Evolutionary conservation across 495 filamentous ascomycete genomes (phyloP).

Genomic region (Aspergillus olivimuriae): DNA sequence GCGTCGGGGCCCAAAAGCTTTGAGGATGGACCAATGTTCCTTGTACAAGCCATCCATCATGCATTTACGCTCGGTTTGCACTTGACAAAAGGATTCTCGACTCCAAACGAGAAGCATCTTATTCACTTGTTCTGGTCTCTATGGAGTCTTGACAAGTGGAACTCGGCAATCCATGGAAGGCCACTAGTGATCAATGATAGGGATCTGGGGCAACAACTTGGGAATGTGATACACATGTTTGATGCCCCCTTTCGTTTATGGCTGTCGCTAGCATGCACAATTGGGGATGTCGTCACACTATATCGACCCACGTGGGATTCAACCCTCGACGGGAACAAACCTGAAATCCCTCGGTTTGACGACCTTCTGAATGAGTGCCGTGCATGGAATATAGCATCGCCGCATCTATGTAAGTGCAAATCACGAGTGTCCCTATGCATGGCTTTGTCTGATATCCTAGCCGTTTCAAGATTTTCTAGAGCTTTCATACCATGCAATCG

Average conservation of each 20-base stretch:
- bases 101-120: conserved; percentile 15
- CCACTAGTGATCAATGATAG: conserved; percentile 56
- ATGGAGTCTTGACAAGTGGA: conserved; percentile 56
- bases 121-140: conserved; percentile 53
- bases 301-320: conserved; percentile 44
- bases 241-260: conserved; percentile 32
- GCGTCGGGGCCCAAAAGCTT: conserved; percentile 25
- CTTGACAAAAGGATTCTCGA: conserved; percentile 23
- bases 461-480: conserved; percentile 13
- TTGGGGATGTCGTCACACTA: conserved; percentile 53
- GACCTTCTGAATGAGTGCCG: conserved; percentile 32
- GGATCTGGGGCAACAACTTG: conserved; percentile 37
- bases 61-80: conserved; percentile 58
- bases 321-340: conserved; percentile 30
- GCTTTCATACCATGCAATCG: conserved; percentile 16
- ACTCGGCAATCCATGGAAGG: conserved; percentile 51
- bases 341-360: conserved; percentile 53
- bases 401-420: conserved; percentile 9
- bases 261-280: conserved; percentile 37
- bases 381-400: conserved; percentile 6
- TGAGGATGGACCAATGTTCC: conserved; percentile 26
- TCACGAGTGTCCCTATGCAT: background rate
- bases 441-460: conserved; percentile 4
- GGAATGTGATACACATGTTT: conserved; percentile 16
- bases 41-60: conserved; percentile 41